Percentiles rank a stretch among this genome's conserved stretches.
Evolutionary conservation across 1,284 basidiomycete species (phyloP).

Genomic region (Thecaphora thlaspeos): DNA sequence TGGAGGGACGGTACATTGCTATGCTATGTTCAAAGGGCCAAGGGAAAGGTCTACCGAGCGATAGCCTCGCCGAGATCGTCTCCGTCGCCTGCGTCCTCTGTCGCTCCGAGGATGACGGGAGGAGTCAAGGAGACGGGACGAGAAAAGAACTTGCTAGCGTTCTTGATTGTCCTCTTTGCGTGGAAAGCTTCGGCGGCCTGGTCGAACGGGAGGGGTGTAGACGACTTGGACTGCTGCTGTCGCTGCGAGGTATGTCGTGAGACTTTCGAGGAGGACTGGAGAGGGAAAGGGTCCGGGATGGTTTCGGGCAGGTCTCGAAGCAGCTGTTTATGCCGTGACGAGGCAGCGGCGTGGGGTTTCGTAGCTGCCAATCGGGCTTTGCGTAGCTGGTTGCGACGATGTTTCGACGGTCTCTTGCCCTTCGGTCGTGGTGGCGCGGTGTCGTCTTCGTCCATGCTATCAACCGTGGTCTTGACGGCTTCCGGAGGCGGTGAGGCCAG

Average conservation of each 20-base stretch:
- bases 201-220: not conserved
- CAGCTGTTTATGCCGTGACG: too few relatives aligned
- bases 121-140: too few relatives aligned
- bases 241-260: too few relatives aligned
- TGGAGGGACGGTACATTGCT: constrained; percentile 2
- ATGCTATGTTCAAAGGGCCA: not conserved
- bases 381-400: not conserved
- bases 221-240: not conserved
- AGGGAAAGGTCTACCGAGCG: not conserved
- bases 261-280: too few relatives aligned
- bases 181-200: not conserved
- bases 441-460: too few relatives aligned
- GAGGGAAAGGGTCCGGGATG: not conserved
- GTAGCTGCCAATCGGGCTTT: too few relatives aligned
- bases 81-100: not conserved
- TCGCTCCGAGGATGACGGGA: not conserved
- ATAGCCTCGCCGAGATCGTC: not conserved
- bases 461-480: too few relatives aligned
- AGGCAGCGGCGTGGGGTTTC: not conserved
- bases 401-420: not conserved
- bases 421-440: too few relatives aligned
- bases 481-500: not conserved
- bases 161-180: not conserved
- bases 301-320: not conserved
- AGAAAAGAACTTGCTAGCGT: not conserved